Conservation (phyloP, 2,329 filamentous ascomycete species). For the Trichoderma arundinaceum region DNA sequence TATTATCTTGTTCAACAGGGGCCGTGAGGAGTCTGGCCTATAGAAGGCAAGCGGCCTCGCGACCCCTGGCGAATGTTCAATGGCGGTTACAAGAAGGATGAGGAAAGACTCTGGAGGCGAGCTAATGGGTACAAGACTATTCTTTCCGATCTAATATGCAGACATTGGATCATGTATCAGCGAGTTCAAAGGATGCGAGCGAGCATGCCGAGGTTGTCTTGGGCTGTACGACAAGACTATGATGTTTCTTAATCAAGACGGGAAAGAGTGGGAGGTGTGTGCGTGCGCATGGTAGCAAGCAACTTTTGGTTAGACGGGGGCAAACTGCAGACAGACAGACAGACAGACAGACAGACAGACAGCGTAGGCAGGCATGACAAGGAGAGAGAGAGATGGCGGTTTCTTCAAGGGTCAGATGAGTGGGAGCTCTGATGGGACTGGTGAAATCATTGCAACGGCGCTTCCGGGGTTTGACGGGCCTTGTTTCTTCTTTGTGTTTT, state of each 20-base stretch:
- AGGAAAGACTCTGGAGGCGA: neutral
- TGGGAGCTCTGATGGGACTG: conserved; percentile 17
- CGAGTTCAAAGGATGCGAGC: neutral
- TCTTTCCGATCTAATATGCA: conserved; percentile 1
- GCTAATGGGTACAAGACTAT: neutral
- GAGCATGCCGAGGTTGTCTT: conserved; percentile 1
- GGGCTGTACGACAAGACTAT: neutral
- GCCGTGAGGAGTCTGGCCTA: neutral
- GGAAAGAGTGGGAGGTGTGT: conserved; percentile 1
- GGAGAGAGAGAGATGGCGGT: neutral
- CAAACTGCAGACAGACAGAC: too few species aligned
- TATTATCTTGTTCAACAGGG: neutral
- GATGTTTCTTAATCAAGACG: neutral
- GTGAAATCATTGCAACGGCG: conserved; percentile 31
- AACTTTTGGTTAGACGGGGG: conserved; percentile 20
- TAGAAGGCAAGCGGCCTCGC: neutral
- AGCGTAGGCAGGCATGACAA: conserved; percentile 22
- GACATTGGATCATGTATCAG: conserved; percentile 7
- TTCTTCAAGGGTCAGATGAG: neutral
- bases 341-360: too few species aligned
- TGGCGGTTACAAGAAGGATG: neutral
- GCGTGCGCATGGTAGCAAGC: conserved; percentile 3
- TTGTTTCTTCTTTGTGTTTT: neutral
- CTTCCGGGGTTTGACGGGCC: conserved; percentile 27
- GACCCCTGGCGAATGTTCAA: conserved; percentile 4